phyloP scores from a whole-genome alignment of 2,329 filamentous ascomycete genomes.

The Cytospora mali region DNA sequence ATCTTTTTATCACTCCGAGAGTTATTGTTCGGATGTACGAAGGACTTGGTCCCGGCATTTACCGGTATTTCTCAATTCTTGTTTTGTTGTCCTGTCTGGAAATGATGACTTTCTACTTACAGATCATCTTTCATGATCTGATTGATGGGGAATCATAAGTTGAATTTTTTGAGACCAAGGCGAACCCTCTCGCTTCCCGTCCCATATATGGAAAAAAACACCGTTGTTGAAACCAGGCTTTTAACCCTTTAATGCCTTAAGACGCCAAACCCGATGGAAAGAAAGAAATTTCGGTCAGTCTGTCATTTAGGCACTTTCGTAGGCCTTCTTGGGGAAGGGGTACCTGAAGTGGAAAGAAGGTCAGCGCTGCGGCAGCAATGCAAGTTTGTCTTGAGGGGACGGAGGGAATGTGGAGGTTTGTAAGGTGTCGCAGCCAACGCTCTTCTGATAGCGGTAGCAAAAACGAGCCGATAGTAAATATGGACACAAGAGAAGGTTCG shows the following conservation, averaged over 20 bases:
- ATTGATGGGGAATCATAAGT: conserved; percentile 37
- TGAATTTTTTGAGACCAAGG: conserved; percentile 36
- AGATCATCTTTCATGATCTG: conserved; percentile 23
- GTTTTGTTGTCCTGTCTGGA: conserved; percentile 23
- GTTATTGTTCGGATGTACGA: neutral
- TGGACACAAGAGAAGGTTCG: conserved; percentile 42
- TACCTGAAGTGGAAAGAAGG: conserved; percentile 54
- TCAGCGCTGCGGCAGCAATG: conserved; percentile 11
- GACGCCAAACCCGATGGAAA: conserved; percentile 24
- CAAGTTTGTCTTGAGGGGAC: neutral
- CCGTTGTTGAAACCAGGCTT: conserved; percentile 32
- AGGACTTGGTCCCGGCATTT: neutral
- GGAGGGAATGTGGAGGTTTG: neutral
- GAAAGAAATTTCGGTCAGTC: conserved; percentile 26
- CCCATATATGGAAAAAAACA: conserved; percentile 26
- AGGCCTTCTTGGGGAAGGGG: conserved; percentile 81
- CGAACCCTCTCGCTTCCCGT: conserved; percentile 23
- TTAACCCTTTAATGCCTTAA: conserved; percentile 22
- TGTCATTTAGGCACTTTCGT: conserved; percentile 44
- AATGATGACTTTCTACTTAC: conserved; percentile 23
- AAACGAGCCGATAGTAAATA: conserved; percentile 7
- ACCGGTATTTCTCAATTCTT: conserved; percentile 4
- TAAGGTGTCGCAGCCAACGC: conserved; percentile 29
- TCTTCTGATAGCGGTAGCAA: conserved; percentile 13
- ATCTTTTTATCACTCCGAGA: neutral